A percentile compares a stretch with the other conserved stretches of the same genome.
phyloP scores from a whole-genome alignment of 2,329 filamentous ascomycete genomes.

The Aspergillus sp. region DNA sequence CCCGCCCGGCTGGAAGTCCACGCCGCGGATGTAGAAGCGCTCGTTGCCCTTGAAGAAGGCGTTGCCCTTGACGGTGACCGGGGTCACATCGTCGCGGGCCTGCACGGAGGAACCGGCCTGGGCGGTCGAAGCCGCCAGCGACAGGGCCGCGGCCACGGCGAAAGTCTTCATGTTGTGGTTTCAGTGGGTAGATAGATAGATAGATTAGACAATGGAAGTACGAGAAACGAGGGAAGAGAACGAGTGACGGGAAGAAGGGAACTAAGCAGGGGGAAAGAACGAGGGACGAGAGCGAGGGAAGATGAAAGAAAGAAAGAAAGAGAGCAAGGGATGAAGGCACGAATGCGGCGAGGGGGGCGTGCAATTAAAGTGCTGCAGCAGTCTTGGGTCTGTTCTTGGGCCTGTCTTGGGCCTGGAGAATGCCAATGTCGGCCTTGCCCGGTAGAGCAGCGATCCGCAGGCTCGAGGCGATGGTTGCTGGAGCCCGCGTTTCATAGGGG shows the following conservation, averaged over 20 bases:
- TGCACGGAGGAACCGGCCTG: constrained; percentile 34
- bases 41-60: constrained; percentile 55
- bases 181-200: constrained; percentile 7
- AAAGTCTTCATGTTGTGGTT: constrained; percentile 46
- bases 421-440: too few species aligned
- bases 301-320: constrained; percentile 14
- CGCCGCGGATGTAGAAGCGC: constrained; percentile 45
- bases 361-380: too few species aligned
- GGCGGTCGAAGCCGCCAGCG: constrained; percentile 37
- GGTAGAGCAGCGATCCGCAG: too few species aligned
- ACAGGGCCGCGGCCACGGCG: constrained; percentile 38
- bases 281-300: constrained; percentile 17
- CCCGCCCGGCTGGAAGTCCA: constrained; percentile 59
- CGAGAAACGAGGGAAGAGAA: constrained; percentile 3
- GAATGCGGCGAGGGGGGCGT: too few species aligned
- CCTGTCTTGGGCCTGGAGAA: too few species aligned
- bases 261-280: constrained; percentile 11
- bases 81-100: constrained; percentile 41
- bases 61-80: constrained; percentile 55
- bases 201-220: constrained; percentile 4
- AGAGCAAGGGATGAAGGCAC: constrained; percentile 12
- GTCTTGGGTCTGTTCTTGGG: too few species aligned
- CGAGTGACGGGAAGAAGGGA: constrained; percentile 11
- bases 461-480: too few species aligned
- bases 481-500: too few species aligned